Evolutionary conservation across 768 basidiomycete genomes (phyloP).

Genomic region (Dacryopinax spathularia): DNA sequence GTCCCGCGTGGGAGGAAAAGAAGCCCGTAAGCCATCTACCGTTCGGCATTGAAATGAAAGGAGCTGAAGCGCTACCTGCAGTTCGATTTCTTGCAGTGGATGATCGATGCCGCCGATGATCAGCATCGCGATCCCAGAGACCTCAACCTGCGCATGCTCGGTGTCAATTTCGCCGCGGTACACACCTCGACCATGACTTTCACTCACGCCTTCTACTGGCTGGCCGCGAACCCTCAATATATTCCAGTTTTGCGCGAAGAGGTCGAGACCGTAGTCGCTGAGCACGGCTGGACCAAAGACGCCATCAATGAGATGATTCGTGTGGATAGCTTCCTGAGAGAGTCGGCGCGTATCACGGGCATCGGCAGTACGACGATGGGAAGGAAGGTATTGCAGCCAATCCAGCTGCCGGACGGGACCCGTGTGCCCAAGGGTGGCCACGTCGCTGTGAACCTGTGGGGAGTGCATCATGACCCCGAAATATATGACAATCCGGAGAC

Average conservation of each 20-base stretch:
- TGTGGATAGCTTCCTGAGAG: constrained; percentile 16
- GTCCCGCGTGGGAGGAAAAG: constrained; percentile 17
- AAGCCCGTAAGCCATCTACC: too few species aligned
- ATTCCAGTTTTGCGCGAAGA: not conserved
- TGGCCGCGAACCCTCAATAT: constrained; percentile 1
- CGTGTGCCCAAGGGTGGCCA: constrained; percentile 28
- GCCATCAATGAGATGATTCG: constrained; percentile 19
- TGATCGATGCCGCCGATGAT: not conserved
- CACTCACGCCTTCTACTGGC: not conserved
- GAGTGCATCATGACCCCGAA: constrained; percentile 28
- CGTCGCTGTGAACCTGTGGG: constrained; percentile 20
- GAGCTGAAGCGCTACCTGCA: too few species aligned
- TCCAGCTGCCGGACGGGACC: constrained; percentile 30
- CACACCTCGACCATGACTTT: constrained; percentile 4
- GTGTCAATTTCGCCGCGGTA: constrained; percentile 1
- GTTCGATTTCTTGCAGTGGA: constrained; percentile 6
- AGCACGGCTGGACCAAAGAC: constrained; percentile 4
- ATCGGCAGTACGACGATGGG: not conserved
- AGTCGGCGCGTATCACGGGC: not conserved
- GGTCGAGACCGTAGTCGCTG: not conserved
- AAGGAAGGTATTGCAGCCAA: not conserved
- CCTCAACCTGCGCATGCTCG: constrained; percentile 8
- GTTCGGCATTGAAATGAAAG: too few species aligned
- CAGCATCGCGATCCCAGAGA: not conserved
- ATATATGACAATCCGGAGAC: constrained; percentile 24